These are phyloP conservation scores for Boletus rex-veris DNA, from an alignment of 768 basidiomycete genomes.

Conservation along the genomic window DNA sequence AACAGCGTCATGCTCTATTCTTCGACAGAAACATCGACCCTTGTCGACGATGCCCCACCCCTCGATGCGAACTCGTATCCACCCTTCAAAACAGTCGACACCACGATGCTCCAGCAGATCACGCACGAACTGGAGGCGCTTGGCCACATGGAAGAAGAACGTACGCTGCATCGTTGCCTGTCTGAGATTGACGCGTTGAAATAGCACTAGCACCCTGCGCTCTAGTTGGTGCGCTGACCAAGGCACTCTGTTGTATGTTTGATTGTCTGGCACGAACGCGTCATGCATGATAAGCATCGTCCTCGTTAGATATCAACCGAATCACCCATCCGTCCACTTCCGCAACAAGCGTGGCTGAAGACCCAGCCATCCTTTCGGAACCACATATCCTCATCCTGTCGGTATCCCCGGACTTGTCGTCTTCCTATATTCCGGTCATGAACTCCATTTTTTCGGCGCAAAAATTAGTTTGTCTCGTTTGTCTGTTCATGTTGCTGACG, in stretches of 20 bases:
- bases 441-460: conserved; percentile 99
- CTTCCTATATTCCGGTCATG: conserved; percentile 97
- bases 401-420: conserved; percentile 84
- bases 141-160: conserved; percentile 47
- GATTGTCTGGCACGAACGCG: background rate
- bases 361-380: conserved; percentile 37
- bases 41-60: conserved; percentile 33
- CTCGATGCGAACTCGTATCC: conserved; percentile 80
- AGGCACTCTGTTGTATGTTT: conserved; percentile 82
- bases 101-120: conserved; percentile 59
- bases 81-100: conserved; percentile 77
- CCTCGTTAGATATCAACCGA: conserved; percentile 63
- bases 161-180: conserved; percentile 5
- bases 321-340: conserved; percentile 38
- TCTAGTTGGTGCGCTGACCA: conserved; percentile 86
- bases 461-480: conserved; percentile 65
- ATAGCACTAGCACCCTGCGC: conserved; percentile 51
- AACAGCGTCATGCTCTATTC: conserved; percentile 76
- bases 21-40: conserved; percentile 45
- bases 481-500: background rate
- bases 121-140: conserved; percentile 57
- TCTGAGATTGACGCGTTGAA: conserved; percentile 6
- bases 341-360: conserved; percentile 27
- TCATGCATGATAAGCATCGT: conserved; percentile 14
- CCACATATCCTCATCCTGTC: conserved; percentile 76